These are phyloP conservation scores for Rhizopogon sp. DNA, from an alignment of 768 basidiomycete genomes.

Conservation along the genomic window DNA sequence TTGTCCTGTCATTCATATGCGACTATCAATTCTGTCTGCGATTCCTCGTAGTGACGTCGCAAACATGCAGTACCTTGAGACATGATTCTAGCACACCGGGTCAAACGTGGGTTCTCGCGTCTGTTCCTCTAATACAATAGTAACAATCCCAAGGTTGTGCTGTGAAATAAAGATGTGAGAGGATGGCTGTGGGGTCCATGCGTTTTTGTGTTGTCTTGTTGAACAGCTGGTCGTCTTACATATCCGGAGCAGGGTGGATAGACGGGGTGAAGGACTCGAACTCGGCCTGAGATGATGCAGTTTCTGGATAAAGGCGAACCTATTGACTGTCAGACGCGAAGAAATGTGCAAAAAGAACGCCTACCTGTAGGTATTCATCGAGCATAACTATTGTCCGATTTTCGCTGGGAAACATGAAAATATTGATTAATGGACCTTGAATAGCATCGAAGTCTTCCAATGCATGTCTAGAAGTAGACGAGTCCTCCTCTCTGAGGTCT, in stretches of 20 bases:
- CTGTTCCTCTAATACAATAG: too few relatives aligned
- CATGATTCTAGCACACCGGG: too few relatives aligned
- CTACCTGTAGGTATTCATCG: slow-evolving; percentile 74
- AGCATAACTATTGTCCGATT: slow-evolving; percentile 57
- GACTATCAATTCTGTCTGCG: too few relatives aligned
- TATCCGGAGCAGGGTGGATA: slow-evolving; percentile 30
- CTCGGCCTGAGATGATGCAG: slow-evolving; percentile 33
- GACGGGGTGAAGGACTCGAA: slow-evolving; percentile 40
- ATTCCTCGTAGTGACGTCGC: too few relatives aligned
- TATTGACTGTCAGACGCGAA: slow-evolving; percentile 18
- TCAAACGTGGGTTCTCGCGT: too few relatives aligned
- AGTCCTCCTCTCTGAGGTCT: slow-evolving; percentile 30
- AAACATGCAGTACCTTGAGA: too few relatives aligned
- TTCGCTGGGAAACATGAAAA: slow-evolving; percentile 44
- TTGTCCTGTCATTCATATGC: too few relatives aligned
- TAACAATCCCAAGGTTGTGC: too few relatives aligned
- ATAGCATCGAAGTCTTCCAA: slow-evolving; percentile 61
- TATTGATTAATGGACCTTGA: slow-evolving; percentile 53
- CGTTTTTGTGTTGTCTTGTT: too few relatives aligned
- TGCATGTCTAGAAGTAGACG: slow-evolving; percentile 23
- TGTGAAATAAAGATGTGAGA: too few relatives aligned
- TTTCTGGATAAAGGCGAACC: slow-evolving; percentile 68
- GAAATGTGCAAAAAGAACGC: slow-evolving; percentile 7
- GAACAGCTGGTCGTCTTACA: too few relatives aligned
- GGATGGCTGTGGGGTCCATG: too few relatives aligned